Evolutionary conservation across 2,329 filamentous ascomycete genomes (phyloP), one percentile per base, ranked within the genome.

Genomic region (Sclerotinia sclerotiorum): DNA sequence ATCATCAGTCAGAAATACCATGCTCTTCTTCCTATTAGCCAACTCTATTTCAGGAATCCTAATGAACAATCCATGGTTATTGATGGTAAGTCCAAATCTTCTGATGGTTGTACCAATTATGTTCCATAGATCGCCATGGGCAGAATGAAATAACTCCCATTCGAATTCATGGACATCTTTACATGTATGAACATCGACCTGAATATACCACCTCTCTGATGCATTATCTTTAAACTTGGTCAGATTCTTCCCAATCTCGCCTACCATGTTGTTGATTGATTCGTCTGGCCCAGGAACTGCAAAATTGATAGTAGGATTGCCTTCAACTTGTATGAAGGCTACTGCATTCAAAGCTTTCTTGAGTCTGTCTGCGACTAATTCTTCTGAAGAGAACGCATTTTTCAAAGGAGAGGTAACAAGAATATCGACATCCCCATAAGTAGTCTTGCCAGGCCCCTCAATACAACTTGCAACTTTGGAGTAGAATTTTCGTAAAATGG

Each of bases 401-500:
- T 57, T 19, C 5, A 70, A 65, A 35, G 79, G 78, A 44, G 76
- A 76, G 0, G 81, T 79, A 1, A 92, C 83, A 1, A 93, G 78
- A 69, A 94, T 82, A 78, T 95, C 92, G 49, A 96, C 80, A 72
- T 95, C 92, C 27, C 92, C 92, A 74, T 87, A 84, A 72, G 88
- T 85, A 0, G 72, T 54, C 78, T 95, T 95, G 1, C 77, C 88
- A 0, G 91, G 91, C 0, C 86, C 89, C 72, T 93, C 90, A 39
- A 89, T 84, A 0, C 90, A 88, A 0, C 84, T 82, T 0, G 82
- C 84, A 5, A 90, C 86, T 10, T 79, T 80, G 0, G 79, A 66
- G 73, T 86, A 92, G 4, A 89, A 78, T 1, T 79, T 73, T 1
- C 79, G 77, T 0, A 91, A 82, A 2, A 82, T 77, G 0, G 75